Conservation (phyloP, 805 yeast species). For the Metahyphopichia silvanorum region DNA sequence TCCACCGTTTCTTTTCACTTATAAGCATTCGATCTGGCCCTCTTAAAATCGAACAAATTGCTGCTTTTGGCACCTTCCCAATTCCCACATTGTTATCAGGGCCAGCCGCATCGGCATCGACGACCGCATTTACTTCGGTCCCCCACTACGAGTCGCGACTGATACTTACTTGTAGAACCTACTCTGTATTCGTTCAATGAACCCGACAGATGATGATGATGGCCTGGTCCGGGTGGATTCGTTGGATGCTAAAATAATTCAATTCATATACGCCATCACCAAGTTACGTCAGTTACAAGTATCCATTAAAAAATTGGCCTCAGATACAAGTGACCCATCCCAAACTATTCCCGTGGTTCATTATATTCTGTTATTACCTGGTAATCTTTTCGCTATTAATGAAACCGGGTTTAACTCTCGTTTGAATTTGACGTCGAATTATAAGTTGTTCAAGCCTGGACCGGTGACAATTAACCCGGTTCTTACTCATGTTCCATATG, state of each 20-base stretch:
- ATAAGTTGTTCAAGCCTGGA: slow-evolving; percentile 20
- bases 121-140: no score
- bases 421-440: slow-evolving; percentile 25
- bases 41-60: no score
- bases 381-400: slow-evolving; percentile 34
- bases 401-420: slow-evolving; percentile 27
- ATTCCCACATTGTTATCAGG: no score
- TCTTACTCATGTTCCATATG: slow-evolving; percentile 41
- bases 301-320: slow-evolving; percentile 24
- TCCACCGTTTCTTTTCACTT: no score
- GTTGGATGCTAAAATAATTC: slow-evolving; percentile 55
- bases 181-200: no score
- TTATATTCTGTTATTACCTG: slow-evolving; percentile 28
- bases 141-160: not conserved
- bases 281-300: slow-evolving; percentile 41
- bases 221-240: slow-evolving; percentile 30
- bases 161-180: not conserved
- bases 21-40: no score
- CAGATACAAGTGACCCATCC: slow-evolving; percentile 22
- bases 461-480: slow-evolving; percentile 22
- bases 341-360: slow-evolving; percentile 27
- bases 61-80: no score
- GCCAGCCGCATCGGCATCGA: no score
- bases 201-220: not conserved
- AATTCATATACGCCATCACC: slow-evolving; percentile 51